Conservation (phyloP, 371 early-diverging fungal genomes). For the Zancudomyces culisetae region DNA sequence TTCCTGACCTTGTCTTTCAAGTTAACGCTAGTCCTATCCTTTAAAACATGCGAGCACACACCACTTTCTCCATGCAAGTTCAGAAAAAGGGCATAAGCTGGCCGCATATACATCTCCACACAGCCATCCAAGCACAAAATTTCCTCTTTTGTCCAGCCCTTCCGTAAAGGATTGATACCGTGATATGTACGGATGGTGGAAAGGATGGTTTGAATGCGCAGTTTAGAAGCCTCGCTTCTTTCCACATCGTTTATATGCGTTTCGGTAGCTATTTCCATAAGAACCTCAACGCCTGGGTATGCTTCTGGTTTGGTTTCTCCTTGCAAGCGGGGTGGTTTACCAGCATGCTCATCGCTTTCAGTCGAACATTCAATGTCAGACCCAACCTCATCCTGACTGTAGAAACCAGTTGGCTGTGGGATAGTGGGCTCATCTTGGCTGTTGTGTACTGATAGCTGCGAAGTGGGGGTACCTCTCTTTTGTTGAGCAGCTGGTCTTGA, state of each 20-base stretch:
- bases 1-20: slow-evolving; percentile 24
- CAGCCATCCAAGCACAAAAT: slow-evolving; percentile 1
- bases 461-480: no score
- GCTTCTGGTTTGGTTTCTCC: no score
- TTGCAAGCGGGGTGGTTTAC: no score
- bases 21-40: slow-evolving; percentile 9
- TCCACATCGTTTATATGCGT: background rate
- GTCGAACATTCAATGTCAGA: no score
- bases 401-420: no score
- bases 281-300: no score
- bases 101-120: background rate
- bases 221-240: background rate
- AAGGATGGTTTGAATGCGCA: background rate
- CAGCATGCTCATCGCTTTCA: no score
- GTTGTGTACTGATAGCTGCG: no score
- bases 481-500: no score
- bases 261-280: no score
- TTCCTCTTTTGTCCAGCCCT: slow-evolving; percentile 1
- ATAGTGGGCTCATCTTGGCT: no score
- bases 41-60: slow-evolving; percentile 5
- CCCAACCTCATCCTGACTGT: no score
- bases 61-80: slow-evolving; percentile 11
- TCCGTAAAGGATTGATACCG: background rate
- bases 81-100: slow-evolving; percentile 11
- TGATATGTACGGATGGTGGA: background rate